Conservation (phyloP, 2,329 filamentous ascomycete species). For the Fusarium nurragi region DNA sequence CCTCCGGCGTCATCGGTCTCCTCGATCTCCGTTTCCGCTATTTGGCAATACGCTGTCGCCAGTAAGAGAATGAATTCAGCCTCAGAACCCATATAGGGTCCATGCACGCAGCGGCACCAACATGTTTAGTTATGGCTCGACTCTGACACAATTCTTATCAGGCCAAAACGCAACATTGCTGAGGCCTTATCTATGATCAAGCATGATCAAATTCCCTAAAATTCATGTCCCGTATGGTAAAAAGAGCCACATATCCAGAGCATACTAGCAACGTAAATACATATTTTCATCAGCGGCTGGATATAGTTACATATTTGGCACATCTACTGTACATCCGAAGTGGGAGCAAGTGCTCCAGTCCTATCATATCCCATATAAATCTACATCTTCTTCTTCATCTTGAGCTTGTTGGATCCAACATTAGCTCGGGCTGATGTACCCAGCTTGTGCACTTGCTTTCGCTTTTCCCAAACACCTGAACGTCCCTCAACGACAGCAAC, state of each 20-base stretch:
- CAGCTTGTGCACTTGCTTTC: constrained; percentile 80
- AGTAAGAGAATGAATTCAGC: constrained; percentile 26
- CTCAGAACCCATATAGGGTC: not conserved
- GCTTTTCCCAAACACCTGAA: constrained; percentile 85
- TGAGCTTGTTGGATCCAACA: constrained; percentile 55
- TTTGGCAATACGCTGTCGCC: not conserved
- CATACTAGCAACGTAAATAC: constrained; percentile 3
- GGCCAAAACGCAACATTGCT: not conserved
- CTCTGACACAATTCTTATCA: not conserved
- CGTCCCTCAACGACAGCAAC: constrained; percentile 87
- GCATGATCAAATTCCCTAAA: no score
- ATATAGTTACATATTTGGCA: constrained; percentile 47
- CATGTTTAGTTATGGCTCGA: not conserved
- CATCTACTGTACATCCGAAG: constrained; percentile 44
- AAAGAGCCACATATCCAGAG: not conserved
- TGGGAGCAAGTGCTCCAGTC: constrained; percentile 2
- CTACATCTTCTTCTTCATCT: constrained; percentile 50
- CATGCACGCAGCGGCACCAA: not conserved
- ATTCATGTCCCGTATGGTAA: no score
- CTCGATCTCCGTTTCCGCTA: not conserved
- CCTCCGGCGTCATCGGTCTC: constrained; percentile 18
- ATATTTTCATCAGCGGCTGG: constrained; percentile 41
- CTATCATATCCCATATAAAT: constrained; percentile 15
- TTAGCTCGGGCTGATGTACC: constrained; percentile 84
- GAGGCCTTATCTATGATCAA: not conserved